Base-by-base conservation (phyloP, 2,329 filamentous ascomycete genomes). In the Aureobasidium sp. region DNA sequence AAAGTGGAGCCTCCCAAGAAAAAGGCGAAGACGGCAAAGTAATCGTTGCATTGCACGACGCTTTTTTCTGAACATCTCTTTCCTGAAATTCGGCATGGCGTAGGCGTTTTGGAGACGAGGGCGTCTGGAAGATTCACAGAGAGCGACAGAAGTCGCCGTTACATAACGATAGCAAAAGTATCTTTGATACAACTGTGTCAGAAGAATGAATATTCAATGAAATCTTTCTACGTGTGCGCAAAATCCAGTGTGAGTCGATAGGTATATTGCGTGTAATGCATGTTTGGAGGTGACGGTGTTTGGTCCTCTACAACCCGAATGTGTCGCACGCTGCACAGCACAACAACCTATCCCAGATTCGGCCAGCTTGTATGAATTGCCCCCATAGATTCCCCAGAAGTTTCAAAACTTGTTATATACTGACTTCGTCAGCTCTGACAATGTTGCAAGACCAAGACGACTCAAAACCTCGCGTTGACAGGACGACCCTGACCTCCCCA, bases 1-100 rank as follows among this genome's bases (percentile, higher is more conserved):
- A 79, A 82, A 67, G 80, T 80, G 59, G 77, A 82, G 71, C 77
- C 83, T 67, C 84, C 84, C 15, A 86, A 85, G 77, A 87, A 87
- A 78, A 87, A 87, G 77, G 77, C 78, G 63, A 87, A 87, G 77
- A 80, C 74, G 9, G 32, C 34, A 41, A 63, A 63, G 37, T 59
- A 43, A 27, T 17, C 24, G 36, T 13, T 46, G 13, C n/a, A 5
- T 17, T 43, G 10, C 8, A 20, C 29, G n/a, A 32, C 17, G 37
- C 29, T 29, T 32, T 48, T n/a, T 10, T n/a, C 17, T 24, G 24
- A 15, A n/a, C 13, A 29, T 29, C 43, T 37, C 27, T 10, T 47
- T 59, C 10, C 17, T 37, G 13, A 43, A 51, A 36, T 24, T 50
- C 26, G 46, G 46, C 44, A 51, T 60, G 57, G 57, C 57, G 41